Evolutionary conservation across 2,329 filamentous ascomycete genomes (phyloP), one percentile per base, ranked within the genome.

Genomic region (Aspergillus pseudoviridinutans): DNA sequence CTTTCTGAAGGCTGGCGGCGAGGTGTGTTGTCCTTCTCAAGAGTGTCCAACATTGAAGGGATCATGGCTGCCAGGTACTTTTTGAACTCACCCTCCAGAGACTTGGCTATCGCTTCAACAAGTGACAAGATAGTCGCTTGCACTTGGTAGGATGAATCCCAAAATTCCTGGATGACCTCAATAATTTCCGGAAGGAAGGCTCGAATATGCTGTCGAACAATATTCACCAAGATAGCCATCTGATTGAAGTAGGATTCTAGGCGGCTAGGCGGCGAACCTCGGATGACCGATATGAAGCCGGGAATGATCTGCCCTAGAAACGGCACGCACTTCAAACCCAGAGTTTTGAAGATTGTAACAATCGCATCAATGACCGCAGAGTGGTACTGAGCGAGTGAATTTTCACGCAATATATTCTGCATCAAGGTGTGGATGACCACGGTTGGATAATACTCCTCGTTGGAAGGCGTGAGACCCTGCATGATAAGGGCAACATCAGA

Each of bases 161-260:
- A 99, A 74, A 91, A 97, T 59, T 96, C 90, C 67, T 91, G 87
- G 20, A 97, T 84, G 1, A 94, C 87, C 49, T 89, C 84, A 32
- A 99, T 87, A 61, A 99, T 96, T 32, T 90, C 87, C 0, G 88
- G 90, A 0, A 99, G 79, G 69, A 92, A 97, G 49, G 91, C 92
- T 61, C 94, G 85, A 62, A 99, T 97, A 70, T 99, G 95, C 68
- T 99, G 93, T 42, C 92, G 87, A 14, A 99, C 95, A 63, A 99
- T 97, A 61, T 89, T 90, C 35, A 99, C 94, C 22, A 99, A 80
- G 42, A 93, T 89, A 47, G 92, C 91, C 53, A 99, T 82, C 71
- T 99, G 94, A 69, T 94, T 99, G 78, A 99, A 99, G 73, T 99
- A 99, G 2, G 92, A 93, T 71, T 99, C 94, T 0, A 96, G 84